These are phyloP conservation scores for Salix brachista DNA, from an alignment of 345 rosid genomes.

Conservation along the genomic window DNA sequence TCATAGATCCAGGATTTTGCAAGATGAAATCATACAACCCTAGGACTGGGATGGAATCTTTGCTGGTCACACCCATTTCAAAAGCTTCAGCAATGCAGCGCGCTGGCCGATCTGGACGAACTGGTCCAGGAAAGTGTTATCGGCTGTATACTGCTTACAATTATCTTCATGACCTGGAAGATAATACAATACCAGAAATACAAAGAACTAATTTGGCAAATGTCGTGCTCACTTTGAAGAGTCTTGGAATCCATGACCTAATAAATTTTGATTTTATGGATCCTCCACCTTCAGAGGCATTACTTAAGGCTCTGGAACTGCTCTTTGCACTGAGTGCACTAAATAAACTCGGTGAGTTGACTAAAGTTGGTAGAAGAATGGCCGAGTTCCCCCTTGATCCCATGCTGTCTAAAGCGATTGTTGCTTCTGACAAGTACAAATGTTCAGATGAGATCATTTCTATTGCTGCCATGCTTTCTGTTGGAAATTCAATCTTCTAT, in stretches of 20 bases:
- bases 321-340: slow-evolving; percentile 87
- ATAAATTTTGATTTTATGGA: slow-evolving; percentile 95
- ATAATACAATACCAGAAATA: slow-evolving; percentile 87
- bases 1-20: slow-evolving; percentile 92
- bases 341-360: slow-evolving; percentile 89
- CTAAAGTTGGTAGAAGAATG: slow-evolving; percentile 92
- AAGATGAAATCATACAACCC: slow-evolving; percentile 97
- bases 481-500: slow-evolving; percentile 91
- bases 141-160: slow-evolving; percentile 82
- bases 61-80: slow-evolving; percentile 83
- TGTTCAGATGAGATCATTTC: slow-evolving; percentile 92
- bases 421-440: slow-evolving; percentile 81
- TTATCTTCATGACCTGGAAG: slow-evolving; percentile 82
- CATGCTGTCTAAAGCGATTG: slow-evolving; percentile 86
- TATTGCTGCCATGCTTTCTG: slow-evolving; percentile 86
- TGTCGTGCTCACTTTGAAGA: slow-evolving; percentile 88
- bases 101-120: slow-evolving; percentile 95
- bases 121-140: slow-evolving; percentile 91
- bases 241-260: slow-evolving; percentile 95
- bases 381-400: slow-evolving; percentile 98
- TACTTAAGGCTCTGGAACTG: slow-evolving; percentile 77
- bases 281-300: slow-evolving; percentile 96
- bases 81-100: slow-evolving; percentile 96
- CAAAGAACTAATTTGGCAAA: slow-evolving; percentile 93
- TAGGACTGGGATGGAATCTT: slow-evolving; percentile 95